Evolutionary conservation across 2,329 filamentous ascomycete genomes (phyloP).

Genomic region (Xylaria sp.): DNA sequence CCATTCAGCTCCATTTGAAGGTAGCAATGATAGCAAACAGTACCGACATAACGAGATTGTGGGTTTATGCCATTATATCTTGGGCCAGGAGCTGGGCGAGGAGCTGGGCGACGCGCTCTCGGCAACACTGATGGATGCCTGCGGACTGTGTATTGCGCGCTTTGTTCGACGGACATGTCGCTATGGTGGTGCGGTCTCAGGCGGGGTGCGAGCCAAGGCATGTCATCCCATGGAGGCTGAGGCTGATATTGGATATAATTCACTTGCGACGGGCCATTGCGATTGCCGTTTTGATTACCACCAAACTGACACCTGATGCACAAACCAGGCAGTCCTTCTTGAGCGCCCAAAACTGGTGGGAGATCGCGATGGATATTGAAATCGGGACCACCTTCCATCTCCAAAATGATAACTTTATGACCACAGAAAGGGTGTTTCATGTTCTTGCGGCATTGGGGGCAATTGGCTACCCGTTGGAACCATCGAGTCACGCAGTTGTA

Average conservation of each 20-base stretch:
- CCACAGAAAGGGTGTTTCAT: neutral
- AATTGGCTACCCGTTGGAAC: neutral
- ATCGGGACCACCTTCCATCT: neutral
- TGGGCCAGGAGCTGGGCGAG: neutral
- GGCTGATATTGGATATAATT: no score
- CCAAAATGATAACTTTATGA: neutral
- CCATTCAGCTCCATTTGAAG: neutral
- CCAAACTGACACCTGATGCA: neutral
- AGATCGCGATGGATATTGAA: neutral
- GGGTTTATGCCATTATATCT: neutral
- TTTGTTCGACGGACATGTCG: no score
- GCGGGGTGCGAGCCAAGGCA: no score
- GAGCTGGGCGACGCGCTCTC: neutral
- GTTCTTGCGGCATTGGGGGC: conserved; percentile 22
- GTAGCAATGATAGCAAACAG: neutral
- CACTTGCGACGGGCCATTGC: no score
- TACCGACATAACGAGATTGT: no score
- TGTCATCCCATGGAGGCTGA: no score
- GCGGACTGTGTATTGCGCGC: neutral
- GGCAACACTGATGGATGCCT: neutral
- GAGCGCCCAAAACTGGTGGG: neutral
- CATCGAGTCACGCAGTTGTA: conserved; percentile 3
- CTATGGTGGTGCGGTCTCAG: no score
- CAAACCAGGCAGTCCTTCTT: neutral
- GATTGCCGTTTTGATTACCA: neutral